Base-by-base conservation (phyloP, 768 basidiomycete species). In the Hygrophoropsis aurantiaca region DNA sequence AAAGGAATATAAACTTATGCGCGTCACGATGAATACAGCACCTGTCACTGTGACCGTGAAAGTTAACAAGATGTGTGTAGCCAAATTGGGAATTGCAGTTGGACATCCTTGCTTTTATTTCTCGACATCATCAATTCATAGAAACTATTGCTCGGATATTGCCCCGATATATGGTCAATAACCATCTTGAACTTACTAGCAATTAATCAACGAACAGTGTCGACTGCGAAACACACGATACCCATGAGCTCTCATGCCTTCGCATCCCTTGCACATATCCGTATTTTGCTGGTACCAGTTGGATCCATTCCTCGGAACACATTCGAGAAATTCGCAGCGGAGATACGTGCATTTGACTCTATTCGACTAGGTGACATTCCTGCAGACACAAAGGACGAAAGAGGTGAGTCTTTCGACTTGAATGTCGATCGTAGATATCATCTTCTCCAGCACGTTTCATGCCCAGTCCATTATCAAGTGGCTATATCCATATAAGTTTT, bases 291-390 rank as follows among this genome's bases (percentile, higher is more conserved):
- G 49, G 67, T 97, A 13, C 94, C 95, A 13, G 83, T 97, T 10
- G 91, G 92, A 30, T 67, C 79, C 6, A 88, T 97, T 52, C 71
- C 80, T 1, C 74, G 75, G 34, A 54, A 78, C n/a, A 71, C 77
- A 2, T 97, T 89, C 60, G 82, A 91, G 41, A 76, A 74, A 52
- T 91, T 87, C 74, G 80, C 84, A 4, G 66, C 75, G 25, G 82
- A 93, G 56, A 81, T 98, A 47, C 76, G 82, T 40, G 77, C 77
- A 18, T 84, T 94, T 53, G 82, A 87, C 42, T 72, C 76, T 42
- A 77, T 97, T 53, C 79, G 84, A 42, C 76, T 95, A 24, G 82
- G 81, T 26, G 94, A 94, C 64, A 88, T 94, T 49, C 89, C 91
- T 20, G 78, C 85, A 26, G 84, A 88, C 62, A 74, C 78, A 43